Evolutionary conservation across 2,329 filamentous ascomycete species (phyloP).

Genomic region (Alternaria rosae): DNA sequence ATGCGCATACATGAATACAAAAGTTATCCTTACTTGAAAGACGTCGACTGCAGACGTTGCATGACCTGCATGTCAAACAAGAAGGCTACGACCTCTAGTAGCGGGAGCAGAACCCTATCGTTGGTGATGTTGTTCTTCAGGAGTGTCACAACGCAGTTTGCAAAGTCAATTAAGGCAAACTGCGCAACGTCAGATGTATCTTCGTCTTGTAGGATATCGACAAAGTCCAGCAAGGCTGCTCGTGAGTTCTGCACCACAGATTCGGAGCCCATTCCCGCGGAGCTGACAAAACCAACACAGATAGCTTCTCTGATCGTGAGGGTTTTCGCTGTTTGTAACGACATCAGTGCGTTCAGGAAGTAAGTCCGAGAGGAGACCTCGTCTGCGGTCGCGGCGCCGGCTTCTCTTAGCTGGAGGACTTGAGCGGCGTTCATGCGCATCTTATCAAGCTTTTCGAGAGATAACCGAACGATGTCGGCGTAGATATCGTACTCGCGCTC

Average conservation of each 20-base stretch:
- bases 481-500: slow-evolving; percentile 31
- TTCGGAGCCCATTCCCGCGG: slow-evolving; percentile 80
- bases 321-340: slow-evolving; percentile 20
- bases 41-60: slow-evolving; percentile 46
- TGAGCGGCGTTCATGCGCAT: slow-evolving; percentile 63
- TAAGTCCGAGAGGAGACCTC: slow-evolving; percentile 67
- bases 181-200: neutral
- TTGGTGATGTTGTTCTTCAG: slow-evolving; percentile 51
- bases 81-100: slow-evolving; percentile 79
- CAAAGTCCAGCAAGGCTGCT: slow-evolving; percentile 64
- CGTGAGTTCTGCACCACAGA: slow-evolving; percentile 74
- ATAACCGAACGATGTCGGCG: slow-evolving; percentile 67
- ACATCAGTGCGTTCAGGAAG: slow-evolving; percentile 62
- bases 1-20: neutral
- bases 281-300: slow-evolving; percentile 73
- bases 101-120: slow-evolving; percentile 77
- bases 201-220: slow-evolving; percentile 37
- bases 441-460: slow-evolving; percentile 89
- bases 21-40: slow-evolving; percentile 62
- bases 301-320: slow-evolving; percentile 52
- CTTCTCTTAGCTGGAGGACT: slow-evolving; percentile 17
- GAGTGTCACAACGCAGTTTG: slow-evolving; percentile 36
- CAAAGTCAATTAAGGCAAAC: slow-evolving; percentile 36
- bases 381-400: slow-evolving; percentile 15
- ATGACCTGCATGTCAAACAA: slow-evolving; percentile 61